These are phyloP conservation scores for Solanum sitiens DNA, from an alignment of 257 asterid species.

Conservation along the genomic window DNA sequence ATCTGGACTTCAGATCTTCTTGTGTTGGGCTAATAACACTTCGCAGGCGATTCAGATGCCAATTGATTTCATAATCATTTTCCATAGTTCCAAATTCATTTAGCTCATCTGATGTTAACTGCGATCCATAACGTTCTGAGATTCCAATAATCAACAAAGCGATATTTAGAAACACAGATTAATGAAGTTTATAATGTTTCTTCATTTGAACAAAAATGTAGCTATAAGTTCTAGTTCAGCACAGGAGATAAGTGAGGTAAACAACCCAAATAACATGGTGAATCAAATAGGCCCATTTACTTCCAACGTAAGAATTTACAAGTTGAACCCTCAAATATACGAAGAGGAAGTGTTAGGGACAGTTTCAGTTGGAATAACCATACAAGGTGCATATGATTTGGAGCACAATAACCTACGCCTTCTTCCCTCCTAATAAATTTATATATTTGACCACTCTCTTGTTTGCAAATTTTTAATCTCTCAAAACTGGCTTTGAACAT, in stretches of 20 bases:
- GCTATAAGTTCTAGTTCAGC: neutral
- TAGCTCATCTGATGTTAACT: constrained; percentile 57
- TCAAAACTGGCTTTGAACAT: neutral
- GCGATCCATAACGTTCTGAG: constrained; percentile 81
- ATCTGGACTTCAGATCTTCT: constrained; percentile 56
- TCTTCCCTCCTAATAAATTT: neutral
- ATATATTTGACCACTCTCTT: neutral
- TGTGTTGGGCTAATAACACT: constrained; percentile 60
- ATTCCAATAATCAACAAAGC: neutral
- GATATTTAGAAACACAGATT: neutral
- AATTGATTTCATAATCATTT: constrained; percentile 76
- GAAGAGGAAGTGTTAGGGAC: neutral
- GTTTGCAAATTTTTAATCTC: neutral
- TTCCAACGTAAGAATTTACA: neutral
- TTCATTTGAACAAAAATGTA: neutral
- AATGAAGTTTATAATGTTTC: neutral
- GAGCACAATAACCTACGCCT: neutral
- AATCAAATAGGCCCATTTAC: neutral
- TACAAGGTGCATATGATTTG: neutral
- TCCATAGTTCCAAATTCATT: constrained; percentile 51
- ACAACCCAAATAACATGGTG: neutral
- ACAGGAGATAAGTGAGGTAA: neutral
- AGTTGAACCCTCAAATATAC: neutral
- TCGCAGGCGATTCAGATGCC: constrained; percentile 73
- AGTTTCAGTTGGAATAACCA: neutral